A percentile compares a stretch with the other conserved stretches of the same genome.
These are phyloP conservation scores for Boletus rubescentipes DNA, from an alignment of 768 basidiomycete genomes.

Conservation along the genomic window DNA sequence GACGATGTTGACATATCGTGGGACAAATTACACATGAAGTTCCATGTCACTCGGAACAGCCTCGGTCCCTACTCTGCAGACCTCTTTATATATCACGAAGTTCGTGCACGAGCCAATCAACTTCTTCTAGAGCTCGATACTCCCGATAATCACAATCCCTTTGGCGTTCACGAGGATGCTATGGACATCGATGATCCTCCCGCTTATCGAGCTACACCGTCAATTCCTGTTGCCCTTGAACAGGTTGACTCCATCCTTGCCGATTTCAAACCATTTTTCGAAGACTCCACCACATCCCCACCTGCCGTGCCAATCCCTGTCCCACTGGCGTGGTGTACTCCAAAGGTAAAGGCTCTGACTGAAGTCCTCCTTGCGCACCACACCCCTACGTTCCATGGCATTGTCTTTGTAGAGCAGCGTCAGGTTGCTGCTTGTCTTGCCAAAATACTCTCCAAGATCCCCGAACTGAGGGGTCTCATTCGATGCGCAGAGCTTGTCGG, in stretches of 20 bases:
- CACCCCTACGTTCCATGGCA: conserved; percentile 65
- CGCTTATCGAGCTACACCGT: conserved; percentile 10
- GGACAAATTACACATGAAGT: conserved; percentile 60
- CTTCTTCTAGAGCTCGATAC: conserved; percentile 33
- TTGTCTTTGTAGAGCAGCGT: conserved; percentile 86
- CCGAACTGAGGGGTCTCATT: conserved; percentile 56
- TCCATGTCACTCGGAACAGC: conserved; percentile 56
- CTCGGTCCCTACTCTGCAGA: conserved; percentile 78
- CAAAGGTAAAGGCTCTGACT: conserved; percentile 65
- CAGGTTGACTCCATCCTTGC: conserved; percentile 51
- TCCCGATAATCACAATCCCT: conserved; percentile 19
- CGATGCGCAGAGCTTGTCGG: conserved; percentile 69
- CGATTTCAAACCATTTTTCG: conserved; percentile 42
- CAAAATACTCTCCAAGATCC: conserved; percentile 58
- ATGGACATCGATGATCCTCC: conserved; percentile 33
- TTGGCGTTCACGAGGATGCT: conserved; percentile 16
- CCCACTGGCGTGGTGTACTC: conserved; percentile 65
- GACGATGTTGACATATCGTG: conserved; percentile 49
- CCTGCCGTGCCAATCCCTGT: conserved; percentile 41
- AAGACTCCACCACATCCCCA: conserved; percentile 27
- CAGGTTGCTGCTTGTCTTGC: conserved; percentile 74
- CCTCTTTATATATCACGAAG: conserved; percentile 62
- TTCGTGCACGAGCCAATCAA: conserved; percentile 48
- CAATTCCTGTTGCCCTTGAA: conserved; percentile 41
- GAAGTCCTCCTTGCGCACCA: conserved; percentile 57